These are phyloP conservation scores for Calocybe indica DNA, from an alignment of 768 basidiomycete species.

Conservation along the genomic window DNA sequence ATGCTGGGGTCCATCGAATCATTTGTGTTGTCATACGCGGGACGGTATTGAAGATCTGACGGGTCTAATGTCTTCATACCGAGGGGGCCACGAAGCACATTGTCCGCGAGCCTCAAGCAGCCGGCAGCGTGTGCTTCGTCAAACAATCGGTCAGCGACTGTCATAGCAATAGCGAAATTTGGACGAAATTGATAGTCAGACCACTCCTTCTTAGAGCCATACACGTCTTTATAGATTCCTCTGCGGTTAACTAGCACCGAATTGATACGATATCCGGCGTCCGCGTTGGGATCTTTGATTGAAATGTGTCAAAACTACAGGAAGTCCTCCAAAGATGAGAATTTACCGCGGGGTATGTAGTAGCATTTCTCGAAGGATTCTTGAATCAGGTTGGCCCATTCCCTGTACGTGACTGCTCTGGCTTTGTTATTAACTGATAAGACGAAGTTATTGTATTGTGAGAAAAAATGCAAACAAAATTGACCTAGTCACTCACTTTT, in stretches of 20 bases:
- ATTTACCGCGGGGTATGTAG: slow-evolving; percentile 75
- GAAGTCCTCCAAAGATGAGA: neutral
- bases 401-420: slow-evolving; percentile 75
- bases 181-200: slow-evolving; percentile 94
- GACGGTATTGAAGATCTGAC: slow-evolving; percentile 81
- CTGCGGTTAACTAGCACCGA: slow-evolving; percentile 73
- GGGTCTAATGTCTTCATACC: slow-evolving; percentile 98
- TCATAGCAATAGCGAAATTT: slow-evolving; percentile 96
- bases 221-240: slow-evolving; percentile 98
- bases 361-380: slow-evolving; percentile 85
- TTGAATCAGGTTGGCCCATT: slow-evolving; percentile 86
- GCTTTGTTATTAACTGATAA: slow-evolving; percentile 63
- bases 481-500: slow-evolving; percentile 45
- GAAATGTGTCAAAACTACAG: slow-evolving; percentile 1
- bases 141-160: slow-evolving; percentile 94
- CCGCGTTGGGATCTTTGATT: slow-evolving; percentile 59
- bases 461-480: neutral
- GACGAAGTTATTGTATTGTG: neutral
- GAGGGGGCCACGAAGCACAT: slow-evolving; percentile 76
- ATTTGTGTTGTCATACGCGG: slow-evolving; percentile 89
- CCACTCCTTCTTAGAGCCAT: slow-evolving; percentile 89
- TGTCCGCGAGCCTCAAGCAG: slow-evolving; percentile 76
- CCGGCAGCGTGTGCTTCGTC: slow-evolving; percentile 71
- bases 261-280: slow-evolving; percentile 65
- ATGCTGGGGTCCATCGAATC: slow-evolving; percentile 77